These are phyloP conservation scores for Xylariaceae sp. DNA, from an alignment of 2,329 filamentous ascomycete genomes.

Conservation along the genomic window DNA sequence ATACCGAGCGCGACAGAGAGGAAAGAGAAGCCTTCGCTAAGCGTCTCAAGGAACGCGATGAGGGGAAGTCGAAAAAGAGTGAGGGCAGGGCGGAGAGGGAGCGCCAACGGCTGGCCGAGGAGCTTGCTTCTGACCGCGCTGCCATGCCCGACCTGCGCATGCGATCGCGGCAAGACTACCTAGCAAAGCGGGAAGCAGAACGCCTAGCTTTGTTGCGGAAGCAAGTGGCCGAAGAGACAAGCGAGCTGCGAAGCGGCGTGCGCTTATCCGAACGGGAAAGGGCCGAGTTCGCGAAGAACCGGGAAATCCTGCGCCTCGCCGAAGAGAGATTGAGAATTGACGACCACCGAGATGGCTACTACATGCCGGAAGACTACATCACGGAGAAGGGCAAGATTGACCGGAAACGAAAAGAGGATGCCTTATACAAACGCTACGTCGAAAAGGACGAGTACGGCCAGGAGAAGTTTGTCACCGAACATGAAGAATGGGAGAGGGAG, in stretches of 20 bases:
- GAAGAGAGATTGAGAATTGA: conserved; percentile 84
- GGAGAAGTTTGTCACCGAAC: conserved; percentile 84
- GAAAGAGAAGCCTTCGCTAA: conserved; percentile 78
- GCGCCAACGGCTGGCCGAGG: conserved; percentile 56
- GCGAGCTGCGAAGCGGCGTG: conserved; percentile 70
- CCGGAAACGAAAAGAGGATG: conserved; percentile 77
- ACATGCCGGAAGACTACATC: conserved; percentile 90
- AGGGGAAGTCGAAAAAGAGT: conserved; percentile 60
- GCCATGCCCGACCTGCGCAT: conserved; percentile 76
- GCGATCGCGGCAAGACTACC: conserved; percentile 82
- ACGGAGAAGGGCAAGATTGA: conserved; percentile 89
- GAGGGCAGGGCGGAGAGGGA: conserved; percentile 51
- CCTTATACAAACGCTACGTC: conserved; percentile 83
- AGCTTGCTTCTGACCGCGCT: conserved; percentile 57
- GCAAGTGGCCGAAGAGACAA: conserved; percentile 83
- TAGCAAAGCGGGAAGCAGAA: conserved; percentile 87
- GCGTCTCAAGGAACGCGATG: conserved; percentile 64
- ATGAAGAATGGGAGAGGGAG: conserved; percentile 93
- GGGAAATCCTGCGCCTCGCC: conserved; percentile 71
- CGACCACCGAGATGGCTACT: conserved; percentile 85
- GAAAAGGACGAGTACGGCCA: conserved; percentile 81
- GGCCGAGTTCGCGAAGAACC: conserved; percentile 81
- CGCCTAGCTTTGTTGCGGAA: conserved; percentile 77
- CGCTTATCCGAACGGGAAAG: conserved; percentile 71
- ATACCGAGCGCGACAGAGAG: conserved; percentile 58